phyloP scores from a whole-genome alignment of 176 grass and related monocot species.

The Musa beccarii region DNA sequence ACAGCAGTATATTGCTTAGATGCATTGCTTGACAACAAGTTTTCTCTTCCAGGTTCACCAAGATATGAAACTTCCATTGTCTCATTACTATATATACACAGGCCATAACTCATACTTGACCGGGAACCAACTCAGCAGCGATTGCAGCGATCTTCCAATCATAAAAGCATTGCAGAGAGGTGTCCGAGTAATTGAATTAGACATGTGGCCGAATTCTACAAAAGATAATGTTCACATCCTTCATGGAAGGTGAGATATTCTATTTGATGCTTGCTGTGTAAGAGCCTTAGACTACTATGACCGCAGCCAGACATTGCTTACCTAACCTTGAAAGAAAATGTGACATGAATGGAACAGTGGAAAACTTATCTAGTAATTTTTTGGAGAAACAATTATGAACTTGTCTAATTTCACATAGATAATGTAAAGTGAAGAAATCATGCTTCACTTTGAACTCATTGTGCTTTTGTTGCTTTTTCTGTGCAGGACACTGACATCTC shows the following conservation, averaged over 20 bases:
- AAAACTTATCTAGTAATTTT: too few species aligned
- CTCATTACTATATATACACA: conserved; percentile 80
- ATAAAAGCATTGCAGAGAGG: conserved; percentile 67
- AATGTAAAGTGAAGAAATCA: background rate
- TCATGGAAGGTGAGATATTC: conserved; percentile 50
- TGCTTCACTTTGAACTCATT: conserved; percentile 3
- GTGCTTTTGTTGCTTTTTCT: conserved; percentile 22
- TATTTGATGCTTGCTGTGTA: background rate
- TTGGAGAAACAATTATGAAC: too few species aligned
- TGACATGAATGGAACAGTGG: conserved; percentile 8
- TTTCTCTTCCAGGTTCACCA: conserved; percentile 64
- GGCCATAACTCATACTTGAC: conserved; percentile 93
- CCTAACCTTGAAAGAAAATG: background rate
- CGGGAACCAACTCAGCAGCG: conserved; percentile 87
- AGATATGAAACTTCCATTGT: conserved; percentile 72
- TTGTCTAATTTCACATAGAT: too few species aligned
- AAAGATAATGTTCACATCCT: conserved; percentile 69
- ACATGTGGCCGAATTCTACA: conserved; percentile 85
- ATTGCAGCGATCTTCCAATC: conserved; percentile 81
- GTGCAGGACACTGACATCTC: conserved; percentile 76
- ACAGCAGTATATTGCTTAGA: background rate
- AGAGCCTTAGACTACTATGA: background rate
- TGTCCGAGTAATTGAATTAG: conserved; percentile 83
- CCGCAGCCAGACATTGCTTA: background rate
- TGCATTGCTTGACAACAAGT: background rate